Percentiles rank a stretch among this genome's conserved stretches.
Evolutionary conservation across 2,329 filamentous ascomycete species (phyloP).

Genomic region (Alternaria triticina): DNA sequence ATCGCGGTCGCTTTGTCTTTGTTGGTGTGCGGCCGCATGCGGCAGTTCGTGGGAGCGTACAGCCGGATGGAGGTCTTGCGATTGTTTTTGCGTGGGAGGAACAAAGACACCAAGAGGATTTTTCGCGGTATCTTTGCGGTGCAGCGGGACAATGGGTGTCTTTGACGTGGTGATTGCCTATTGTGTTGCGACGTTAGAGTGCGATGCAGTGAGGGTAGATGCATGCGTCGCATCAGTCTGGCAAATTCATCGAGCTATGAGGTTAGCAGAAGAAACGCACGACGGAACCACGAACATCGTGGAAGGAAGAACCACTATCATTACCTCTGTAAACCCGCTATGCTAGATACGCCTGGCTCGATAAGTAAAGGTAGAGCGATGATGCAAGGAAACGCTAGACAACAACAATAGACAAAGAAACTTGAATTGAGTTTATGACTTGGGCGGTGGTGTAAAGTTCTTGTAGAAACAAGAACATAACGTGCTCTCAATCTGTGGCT

Average conservation of each 20-base stretch:
- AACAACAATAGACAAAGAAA: neutral
- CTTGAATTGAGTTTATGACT: neutral
- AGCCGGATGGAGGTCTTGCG: slow-evolving; percentile 1
- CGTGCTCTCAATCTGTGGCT: slow-evolving; percentile 40
- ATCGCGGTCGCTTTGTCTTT: slow-evolving; percentile 10
- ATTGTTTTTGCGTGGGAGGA: neutral
- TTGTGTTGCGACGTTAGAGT: neutral
- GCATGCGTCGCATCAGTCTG: neutral
- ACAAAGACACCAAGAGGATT: neutral
- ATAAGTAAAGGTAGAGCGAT: slow-evolving; percentile 2
- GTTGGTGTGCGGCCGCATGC: slow-evolving; percentile 11
- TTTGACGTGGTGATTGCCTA: neutral
- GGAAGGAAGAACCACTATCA: neutral
- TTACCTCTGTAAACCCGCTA: slow-evolving; percentile 1
- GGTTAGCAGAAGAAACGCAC: neutral
- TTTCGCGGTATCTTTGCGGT: neutral
- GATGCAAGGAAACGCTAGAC: slow-evolving; percentile 12
- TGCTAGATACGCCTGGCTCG: slow-evolving; percentile 7
- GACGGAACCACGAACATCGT: neutral
- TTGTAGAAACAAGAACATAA: slow-evolving; percentile 57
- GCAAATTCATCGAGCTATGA: neutral
- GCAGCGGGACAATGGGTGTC: neutral
- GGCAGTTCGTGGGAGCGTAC: neutral
- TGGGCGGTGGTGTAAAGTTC: slow-evolving; percentile 44
- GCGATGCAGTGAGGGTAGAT: neutral